These are phyloP conservation scores for Porphyra umbilicalis DNA, from an alignment of 31 red algal species.

Conservation along the genomic window DNA sequence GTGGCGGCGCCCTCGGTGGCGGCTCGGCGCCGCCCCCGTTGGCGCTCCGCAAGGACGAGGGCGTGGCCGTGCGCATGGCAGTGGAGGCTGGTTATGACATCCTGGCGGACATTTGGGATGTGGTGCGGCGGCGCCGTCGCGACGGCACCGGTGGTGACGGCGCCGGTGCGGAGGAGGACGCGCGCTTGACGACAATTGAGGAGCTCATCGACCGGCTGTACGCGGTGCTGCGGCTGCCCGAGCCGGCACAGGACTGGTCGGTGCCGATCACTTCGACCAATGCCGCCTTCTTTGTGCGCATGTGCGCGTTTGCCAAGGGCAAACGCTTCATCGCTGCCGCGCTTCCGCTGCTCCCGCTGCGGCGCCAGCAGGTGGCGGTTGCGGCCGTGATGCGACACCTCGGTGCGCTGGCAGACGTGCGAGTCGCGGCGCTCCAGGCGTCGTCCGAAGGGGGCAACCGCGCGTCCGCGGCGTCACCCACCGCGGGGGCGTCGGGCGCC, in stretches of 20 bases:
- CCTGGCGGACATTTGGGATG: conserved; percentile 58
- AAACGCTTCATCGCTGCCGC: conserved; percentile 37
- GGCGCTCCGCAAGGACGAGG: conserved; percentile 49
- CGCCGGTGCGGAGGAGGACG: neutral
- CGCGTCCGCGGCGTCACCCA: neutral
- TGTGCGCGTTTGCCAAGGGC: conserved; percentile 61
- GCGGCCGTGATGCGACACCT: conserved; percentile 54
- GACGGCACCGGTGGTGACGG: neutral
- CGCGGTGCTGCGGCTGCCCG: conserved; percentile 27
- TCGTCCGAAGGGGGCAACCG: conserved; percentile 10
- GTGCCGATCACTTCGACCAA: conserved; percentile 5
- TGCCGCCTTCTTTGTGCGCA: conserved; percentile 49
- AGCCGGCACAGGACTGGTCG: neutral
- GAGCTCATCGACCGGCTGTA: conserved; percentile 22
- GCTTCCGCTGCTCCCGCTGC: conserved; percentile 36
- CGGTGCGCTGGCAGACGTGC: conserved; percentile 16
- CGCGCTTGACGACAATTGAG: conserved; percentile 6
- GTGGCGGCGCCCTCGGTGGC: neutral
- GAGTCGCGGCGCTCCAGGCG: conserved; percentile 17
- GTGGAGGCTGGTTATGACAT: conserved; percentile 74
- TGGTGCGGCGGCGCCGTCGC: conserved; percentile 38
- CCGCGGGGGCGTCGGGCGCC: conserved; percentile 6
- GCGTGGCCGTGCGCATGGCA: conserved; percentile 51
- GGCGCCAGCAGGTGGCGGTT: conserved; percentile 30
- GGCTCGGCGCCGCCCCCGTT: neutral